phyloP scores from a whole-genome alignment of 2,329 filamentous ascomycete species.

The Penicillium sp. region DNA sequence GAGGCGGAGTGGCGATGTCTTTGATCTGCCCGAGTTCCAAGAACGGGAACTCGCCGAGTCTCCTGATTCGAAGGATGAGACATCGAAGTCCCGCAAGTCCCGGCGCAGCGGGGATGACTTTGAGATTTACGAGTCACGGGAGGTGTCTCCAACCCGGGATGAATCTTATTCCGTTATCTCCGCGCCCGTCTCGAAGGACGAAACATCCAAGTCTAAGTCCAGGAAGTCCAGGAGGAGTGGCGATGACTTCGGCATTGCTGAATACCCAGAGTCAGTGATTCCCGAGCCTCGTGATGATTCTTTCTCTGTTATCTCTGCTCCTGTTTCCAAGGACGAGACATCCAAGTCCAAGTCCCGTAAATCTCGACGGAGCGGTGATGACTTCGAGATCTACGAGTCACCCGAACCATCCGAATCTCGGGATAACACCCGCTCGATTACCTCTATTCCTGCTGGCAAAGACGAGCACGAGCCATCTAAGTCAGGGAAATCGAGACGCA shows the following conservation, averaged over 20 bases:
- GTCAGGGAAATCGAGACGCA: neutral
- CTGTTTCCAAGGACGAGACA: slow-evolving; percentile 4
- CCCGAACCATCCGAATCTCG: neutral
- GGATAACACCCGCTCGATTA: neutral
- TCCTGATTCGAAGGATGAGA: neutral
- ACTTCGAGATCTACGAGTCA: slow-evolving; percentile 1
- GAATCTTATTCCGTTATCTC: neutral
- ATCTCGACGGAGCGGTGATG: slow-evolving; percentile 5
- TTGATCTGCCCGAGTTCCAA: neutral
- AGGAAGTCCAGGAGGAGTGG: neutral
- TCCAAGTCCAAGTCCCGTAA: slow-evolving; percentile 5
- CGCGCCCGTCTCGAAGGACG: slow-evolving; percentile 1
- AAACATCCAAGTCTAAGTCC: slow-evolving; percentile 1
- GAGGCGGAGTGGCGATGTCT: neutral
- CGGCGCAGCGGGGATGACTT: slow-evolving; percentile 4
- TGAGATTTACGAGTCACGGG: neutral
- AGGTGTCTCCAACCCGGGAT: neutral
- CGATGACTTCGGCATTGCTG: neutral
- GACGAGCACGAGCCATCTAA: neutral
- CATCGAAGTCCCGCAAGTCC: neutral
- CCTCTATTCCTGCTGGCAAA: neutral
- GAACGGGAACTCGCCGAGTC: neutral
- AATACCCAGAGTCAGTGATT: neutral
- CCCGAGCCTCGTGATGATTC: slow-evolving; percentile 2
- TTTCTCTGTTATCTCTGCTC: slow-evolving; percentile 3